A percentile compares a stretch with the other conserved stretches of the same genome.
These are phyloP conservation scores for Nidularia pulvinata DNA, from an alignment of 768 basidiomycete species.

Conservation along the genomic window DNA sequence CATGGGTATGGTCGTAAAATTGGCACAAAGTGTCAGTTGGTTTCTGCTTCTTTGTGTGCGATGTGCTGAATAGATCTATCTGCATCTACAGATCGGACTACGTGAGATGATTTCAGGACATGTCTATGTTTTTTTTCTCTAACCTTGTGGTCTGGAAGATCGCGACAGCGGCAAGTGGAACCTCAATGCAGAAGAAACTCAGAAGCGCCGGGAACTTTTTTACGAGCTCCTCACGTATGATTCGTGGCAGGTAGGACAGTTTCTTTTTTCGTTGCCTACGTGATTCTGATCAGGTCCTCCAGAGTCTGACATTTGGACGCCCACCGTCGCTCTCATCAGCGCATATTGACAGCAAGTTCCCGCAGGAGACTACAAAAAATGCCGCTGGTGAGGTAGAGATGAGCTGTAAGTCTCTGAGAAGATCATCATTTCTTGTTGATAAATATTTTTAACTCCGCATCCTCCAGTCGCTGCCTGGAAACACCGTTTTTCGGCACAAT, in stretches of 20 bases:
- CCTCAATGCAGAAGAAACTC: conserved; percentile 52
- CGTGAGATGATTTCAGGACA: conserved; percentile 42
- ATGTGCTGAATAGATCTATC: conserved; percentile 5
- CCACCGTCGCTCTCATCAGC: conserved; percentile 63
- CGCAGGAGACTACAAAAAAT: conserved; percentile 43
- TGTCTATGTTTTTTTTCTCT: conserved; percentile 4
- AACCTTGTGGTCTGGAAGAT: conserved; percentile 32
- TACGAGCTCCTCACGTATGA: conserved; percentile 72
- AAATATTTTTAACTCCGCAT: conserved; percentile 2
- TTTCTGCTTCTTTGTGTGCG: conserved; percentile 3
- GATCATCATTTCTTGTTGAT: conserved; percentile 1
- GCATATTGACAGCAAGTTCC: conserved; percentile 56
- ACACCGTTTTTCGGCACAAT: conserved; percentile 62
- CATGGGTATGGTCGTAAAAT: conserved; percentile 71
- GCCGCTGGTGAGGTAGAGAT: conserved; percentile 55
- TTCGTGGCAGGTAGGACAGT: conserved; percentile 59
- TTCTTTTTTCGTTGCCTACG: conserved; percentile 1
- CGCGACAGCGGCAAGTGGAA: conserved; percentile 71
- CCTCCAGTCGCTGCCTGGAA: conserved; percentile 65
- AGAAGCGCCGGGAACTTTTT: conserved; percentile 56
- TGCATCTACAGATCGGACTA: conserved; percentile 51
- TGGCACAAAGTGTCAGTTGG: conserved; percentile 62
- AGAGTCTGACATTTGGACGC: conserved; percentile 74
- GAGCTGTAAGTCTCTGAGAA: conserved; percentile 45
- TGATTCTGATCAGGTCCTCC: conserved; percentile 2